Evolutionary conservation across 2,329 filamentous ascomycete species (phyloP).

Genomic region (Penicillium verrucosum): DNA sequence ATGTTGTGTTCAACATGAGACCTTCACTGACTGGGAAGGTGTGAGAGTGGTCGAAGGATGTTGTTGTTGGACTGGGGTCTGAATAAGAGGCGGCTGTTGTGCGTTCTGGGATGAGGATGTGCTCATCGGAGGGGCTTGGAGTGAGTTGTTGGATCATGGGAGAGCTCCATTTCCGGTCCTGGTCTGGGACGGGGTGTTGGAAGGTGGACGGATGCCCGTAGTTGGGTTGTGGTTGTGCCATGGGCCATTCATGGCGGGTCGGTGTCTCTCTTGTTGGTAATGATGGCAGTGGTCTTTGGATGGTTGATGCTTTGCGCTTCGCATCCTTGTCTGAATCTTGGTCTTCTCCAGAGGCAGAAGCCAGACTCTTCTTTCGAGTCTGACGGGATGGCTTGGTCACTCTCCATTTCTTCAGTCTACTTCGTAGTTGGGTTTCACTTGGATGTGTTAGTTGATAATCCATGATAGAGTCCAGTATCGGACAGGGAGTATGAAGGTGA

Average conservation of each 20-base stretch:
- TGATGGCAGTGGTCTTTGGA: slow-evolving; percentile 8
- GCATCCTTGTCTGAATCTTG: slow-evolving; percentile 17
- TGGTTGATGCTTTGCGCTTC: slow-evolving; percentile 2
- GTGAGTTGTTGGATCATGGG: slow-evolving; percentile 23
- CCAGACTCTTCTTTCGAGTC: slow-evolving; percentile 39
- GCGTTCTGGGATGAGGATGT: slow-evolving; percentile 20
- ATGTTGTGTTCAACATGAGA: slow-evolving; percentile 26
- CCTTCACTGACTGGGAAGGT: slow-evolving; percentile 26
- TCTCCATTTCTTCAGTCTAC: slow-evolving; percentile 45
- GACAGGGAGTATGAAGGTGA: not conserved
- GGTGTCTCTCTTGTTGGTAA: slow-evolving; percentile 2
- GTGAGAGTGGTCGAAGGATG: slow-evolving; percentile 27
- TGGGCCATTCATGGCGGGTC: slow-evolving; percentile 14
- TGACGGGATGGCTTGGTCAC: slow-evolving; percentile 46
- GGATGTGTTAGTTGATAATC: not conserved
- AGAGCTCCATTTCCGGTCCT: slow-evolving; percentile 21
- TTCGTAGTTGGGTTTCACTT: slow-evolving; percentile 46
- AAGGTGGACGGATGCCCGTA: slow-evolving; percentile 3
- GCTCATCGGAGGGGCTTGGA: slow-evolving; percentile 23
- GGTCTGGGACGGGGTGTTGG: slow-evolving; percentile 4
- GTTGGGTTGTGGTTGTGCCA: slow-evolving; percentile 2
- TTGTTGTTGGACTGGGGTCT: slow-evolving; percentile 20
- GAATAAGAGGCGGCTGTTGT: slow-evolving; percentile 21
- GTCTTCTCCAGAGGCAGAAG: slow-evolving; percentile 21
- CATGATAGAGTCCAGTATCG: too few species aligned